Evolutionary conservation across 768 basidiomycete genomes (phyloP), one percentile per base, ranked within the genome.

Genomic region (Phallus indusiatus): DNA sequence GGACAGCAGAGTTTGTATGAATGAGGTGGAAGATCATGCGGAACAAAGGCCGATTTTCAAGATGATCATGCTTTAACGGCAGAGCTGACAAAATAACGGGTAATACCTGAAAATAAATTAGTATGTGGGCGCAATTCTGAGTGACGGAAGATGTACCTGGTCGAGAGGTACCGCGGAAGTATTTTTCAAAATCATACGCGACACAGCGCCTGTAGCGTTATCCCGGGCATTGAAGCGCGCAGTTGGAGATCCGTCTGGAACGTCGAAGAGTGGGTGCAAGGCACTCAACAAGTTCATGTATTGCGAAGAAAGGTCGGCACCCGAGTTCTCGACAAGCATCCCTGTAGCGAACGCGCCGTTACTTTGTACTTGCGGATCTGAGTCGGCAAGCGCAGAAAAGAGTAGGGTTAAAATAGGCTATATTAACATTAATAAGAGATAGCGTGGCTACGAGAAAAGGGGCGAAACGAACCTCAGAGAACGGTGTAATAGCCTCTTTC

Each of bases 341-440:
- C 96, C 95, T 35, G 84, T 78, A 35, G 94, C 95, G 70, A 96
- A 99, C 16, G 94, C 93, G 18, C 94, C 93, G 66, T 98, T 98
- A 73, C 91, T 94, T 66, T 90, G 84, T 9, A 98, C 94, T 72
- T 98, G 95, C n/a, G 85, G 74, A 47, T 97, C 95, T 1, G 77
- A 72, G 68, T 98, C 95, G 60, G 79, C 71, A 14, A 99, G 81
- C 9, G 90, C 92, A 56, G 78, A 79, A 71, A 86, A 86, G 75
- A 96, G 88, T 58, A 98, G 80, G 60, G 90, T 84, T 54, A 94
- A 78, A 28, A 99, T 78, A 16, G 82, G 79, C 64, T 67, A 54
- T 20, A 16, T 51, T 35, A 7, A 28, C 28, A 28, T 28, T 28
- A 28, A 28, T 28, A 2, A 28, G 28, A 28, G 28, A 28, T 28